A percentile compares a stretch with the other conserved stretches of the same genome.
phyloP scores from a whole-genome alignment of 1,284 basidiomycete species.

The Cutaneotrichosporon cyanovorans region DNA sequence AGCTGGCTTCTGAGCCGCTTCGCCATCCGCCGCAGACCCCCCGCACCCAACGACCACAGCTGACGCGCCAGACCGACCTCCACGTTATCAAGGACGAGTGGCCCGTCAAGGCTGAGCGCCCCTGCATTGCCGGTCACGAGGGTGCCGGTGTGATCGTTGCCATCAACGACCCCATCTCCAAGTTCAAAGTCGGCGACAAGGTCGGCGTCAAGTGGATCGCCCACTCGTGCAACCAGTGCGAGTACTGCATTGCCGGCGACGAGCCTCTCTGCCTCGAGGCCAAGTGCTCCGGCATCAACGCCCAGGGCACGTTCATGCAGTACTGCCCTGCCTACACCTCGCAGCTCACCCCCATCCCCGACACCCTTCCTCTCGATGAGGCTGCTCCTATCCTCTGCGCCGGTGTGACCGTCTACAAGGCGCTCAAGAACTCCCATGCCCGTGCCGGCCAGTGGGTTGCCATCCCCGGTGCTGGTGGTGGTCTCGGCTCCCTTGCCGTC shows the following conservation, averaged over 20 bases:
- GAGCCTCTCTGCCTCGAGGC: slow-evolving; percentile 57
- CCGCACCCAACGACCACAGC: background rate
- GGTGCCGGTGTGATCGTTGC: slow-evolving; percentile 58
- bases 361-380: slow-evolving; percentile 55
- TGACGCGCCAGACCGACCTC: slow-evolving; percentile 64
- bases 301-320: slow-evolving; percentile 26
- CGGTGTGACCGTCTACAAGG: slow-evolving; percentile 59
- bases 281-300: slow-evolving; percentile 62
- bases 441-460: slow-evolving; percentile 72
- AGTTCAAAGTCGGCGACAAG: slow-evolving; percentile 23
- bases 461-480: slow-evolving; percentile 52
- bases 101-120: slow-evolving; percentile 59
- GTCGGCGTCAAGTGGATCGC: slow-evolving; percentile 83
- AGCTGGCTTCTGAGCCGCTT: background rate
- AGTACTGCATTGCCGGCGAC: slow-evolving; percentile 62
- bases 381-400: slow-evolving; percentile 80
- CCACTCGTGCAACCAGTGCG: slow-evolving; percentile 63
- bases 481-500: slow-evolving; percentile 52
- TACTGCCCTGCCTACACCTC: slow-evolving; percentile 51
- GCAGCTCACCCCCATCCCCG: slow-evolving; percentile 69
- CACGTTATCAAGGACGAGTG: slow-evolving; percentile 64
- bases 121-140: slow-evolving; percentile 65
- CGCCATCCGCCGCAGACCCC: background rate
- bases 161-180: slow-evolving; percentile 61
- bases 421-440: slow-evolving; percentile 66